Percentiles rank a stretch among this genome's conserved stretches.
Conservation (phyloP, 2,329 filamentous ascomycete species). For the Arthrobotrys sinensis region DNA sequence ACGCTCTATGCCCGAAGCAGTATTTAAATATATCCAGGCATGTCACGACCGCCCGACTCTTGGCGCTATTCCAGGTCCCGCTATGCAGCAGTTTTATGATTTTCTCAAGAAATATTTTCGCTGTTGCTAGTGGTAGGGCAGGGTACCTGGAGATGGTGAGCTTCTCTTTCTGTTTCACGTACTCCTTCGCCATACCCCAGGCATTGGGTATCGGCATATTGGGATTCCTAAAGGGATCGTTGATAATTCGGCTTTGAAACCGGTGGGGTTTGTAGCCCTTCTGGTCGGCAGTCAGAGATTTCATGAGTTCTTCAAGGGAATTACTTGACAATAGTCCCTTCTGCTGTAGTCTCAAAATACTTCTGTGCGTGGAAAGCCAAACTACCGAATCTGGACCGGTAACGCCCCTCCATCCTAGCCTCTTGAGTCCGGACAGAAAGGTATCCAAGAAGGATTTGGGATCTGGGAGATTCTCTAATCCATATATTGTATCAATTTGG, state of each 20-base stretch:
- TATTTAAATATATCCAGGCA: constrained; percentile 42
- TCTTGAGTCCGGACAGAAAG: background rate
- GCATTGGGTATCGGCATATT: background rate
- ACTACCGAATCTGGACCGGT: background rate
- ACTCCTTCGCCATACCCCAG: constrained; percentile 1
- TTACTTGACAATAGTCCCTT: background rate
- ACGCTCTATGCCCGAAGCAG: background rate
- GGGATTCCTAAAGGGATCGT: constrained; percentile 4
- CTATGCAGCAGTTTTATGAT: constrained; percentile 13
- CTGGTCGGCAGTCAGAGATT: background rate
- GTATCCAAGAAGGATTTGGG: background rate
- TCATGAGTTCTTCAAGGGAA: background rate
- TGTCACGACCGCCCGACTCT: background rate
- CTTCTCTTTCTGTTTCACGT: background rate
- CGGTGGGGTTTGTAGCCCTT: background rate
- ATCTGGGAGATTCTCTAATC: constrained; percentile 13
- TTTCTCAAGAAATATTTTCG: constrained; percentile 31
- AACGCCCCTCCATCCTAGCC: background rate
- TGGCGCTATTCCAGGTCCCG: constrained; percentile 16
- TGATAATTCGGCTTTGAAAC: background rate
- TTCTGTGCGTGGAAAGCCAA: constrained; percentile 19
- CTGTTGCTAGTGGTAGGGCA: background rate
- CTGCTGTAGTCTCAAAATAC: background rate
- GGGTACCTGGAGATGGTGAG: background rate
- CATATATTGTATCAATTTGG: constrained; percentile 40